Percentiles rank a stretch among this genome's conserved stretches.
Conservation (phyloP, 2,329 filamentous ascomycete genomes). For the Geoglossum cookeanum region DNA sequence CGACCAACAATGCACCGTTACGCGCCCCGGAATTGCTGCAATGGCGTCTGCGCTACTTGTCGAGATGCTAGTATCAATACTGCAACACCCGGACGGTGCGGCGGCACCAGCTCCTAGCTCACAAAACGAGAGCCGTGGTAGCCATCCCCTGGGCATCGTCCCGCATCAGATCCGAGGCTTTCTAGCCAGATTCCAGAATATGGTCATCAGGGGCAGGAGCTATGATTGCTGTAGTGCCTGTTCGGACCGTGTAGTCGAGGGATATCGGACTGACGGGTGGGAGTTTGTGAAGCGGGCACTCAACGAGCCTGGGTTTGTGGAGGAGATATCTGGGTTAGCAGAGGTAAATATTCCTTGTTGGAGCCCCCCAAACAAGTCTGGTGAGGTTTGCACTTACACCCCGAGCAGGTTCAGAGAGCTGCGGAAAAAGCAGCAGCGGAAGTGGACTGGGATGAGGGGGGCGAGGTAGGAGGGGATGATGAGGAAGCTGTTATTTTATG, state of each 20-base stretch:
- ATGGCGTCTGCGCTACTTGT: slow-evolving; percentile 84
- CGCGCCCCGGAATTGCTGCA: slow-evolving; percentile 74
- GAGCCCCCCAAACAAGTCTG: not conserved
- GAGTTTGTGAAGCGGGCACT: slow-evolving; percentile 57
- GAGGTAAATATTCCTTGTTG: slow-evolving; percentile 30
- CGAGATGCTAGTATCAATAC: slow-evolving; percentile 67
- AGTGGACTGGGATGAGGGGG: slow-evolving; percentile 41
- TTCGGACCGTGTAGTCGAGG: slow-evolving; percentile 46
- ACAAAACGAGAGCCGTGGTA: slow-evolving; percentile 29
- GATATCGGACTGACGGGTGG: slow-evolving; percentile 52
- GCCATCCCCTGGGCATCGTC: slow-evolving; percentile 47
- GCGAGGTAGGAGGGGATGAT: slow-evolving; percentile 23
- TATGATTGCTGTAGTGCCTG: slow-evolving; percentile 73
- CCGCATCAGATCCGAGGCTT: slow-evolving; percentile 70
- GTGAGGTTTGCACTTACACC: not conserved
- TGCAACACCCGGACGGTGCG: slow-evolving; percentile 57
- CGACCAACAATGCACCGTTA: slow-evolving; percentile 96
- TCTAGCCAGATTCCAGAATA: slow-evolving; percentile 52
- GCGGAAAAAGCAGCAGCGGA: slow-evolving; percentile 28
- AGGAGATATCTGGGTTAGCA: slow-evolving; percentile 53
- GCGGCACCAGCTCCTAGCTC: slow-evolving; percentile 21
- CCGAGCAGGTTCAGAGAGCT: slow-evolving; percentile 18
- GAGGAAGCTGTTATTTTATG: slow-evolving; percentile 36
- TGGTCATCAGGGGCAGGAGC: slow-evolving; percentile 52
- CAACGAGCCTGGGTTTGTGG: slow-evolving; percentile 57